Conservation (phyloP, 257 asterid genomes). For the Scutellaria galericulata region DNA sequence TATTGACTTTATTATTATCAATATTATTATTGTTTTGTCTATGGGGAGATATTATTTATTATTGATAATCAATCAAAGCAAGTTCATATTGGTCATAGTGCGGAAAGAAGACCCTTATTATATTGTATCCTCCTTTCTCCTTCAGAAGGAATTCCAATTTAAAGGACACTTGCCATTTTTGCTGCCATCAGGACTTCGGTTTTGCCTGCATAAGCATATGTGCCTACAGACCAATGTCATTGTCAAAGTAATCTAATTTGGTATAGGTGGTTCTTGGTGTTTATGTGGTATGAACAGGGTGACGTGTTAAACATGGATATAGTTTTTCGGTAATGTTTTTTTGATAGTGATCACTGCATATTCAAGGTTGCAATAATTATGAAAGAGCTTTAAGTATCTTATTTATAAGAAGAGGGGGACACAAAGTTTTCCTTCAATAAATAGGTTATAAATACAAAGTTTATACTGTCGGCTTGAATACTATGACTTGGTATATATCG, state of each 20-base stretch:
- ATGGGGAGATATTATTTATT: not conserved
- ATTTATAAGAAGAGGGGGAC: not conserved
- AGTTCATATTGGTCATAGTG: not conserved
- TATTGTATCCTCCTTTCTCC: not conserved
- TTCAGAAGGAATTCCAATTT: not conserved
- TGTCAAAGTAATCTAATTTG: not conserved
- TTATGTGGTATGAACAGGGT: constrained; percentile 4
- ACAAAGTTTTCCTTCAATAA: not conserved
- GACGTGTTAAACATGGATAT: no score
- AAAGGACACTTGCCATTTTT: not conserved
- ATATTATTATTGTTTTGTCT: not conserved
- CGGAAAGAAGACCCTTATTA: not conserved
- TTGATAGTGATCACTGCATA: constrained; percentile 1
- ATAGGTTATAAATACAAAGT: not conserved
- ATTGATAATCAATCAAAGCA: not conserved
- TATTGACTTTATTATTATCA: no score
- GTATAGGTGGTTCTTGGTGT: not conserved
- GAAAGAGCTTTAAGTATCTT: not conserved
- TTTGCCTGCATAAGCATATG: not conserved
- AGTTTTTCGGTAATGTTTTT: not conserved
- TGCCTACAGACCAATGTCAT: not conserved
- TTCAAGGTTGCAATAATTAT: not conserved
- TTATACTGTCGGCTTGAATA: not conserved
- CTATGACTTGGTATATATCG: not conserved
- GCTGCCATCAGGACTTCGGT: not conserved